Percentiles rank a stretch among this genome's conserved stretches.
phyloP scores from a whole-genome alignment of 345 rosid species.

The Sonneratia alba region DNA sequence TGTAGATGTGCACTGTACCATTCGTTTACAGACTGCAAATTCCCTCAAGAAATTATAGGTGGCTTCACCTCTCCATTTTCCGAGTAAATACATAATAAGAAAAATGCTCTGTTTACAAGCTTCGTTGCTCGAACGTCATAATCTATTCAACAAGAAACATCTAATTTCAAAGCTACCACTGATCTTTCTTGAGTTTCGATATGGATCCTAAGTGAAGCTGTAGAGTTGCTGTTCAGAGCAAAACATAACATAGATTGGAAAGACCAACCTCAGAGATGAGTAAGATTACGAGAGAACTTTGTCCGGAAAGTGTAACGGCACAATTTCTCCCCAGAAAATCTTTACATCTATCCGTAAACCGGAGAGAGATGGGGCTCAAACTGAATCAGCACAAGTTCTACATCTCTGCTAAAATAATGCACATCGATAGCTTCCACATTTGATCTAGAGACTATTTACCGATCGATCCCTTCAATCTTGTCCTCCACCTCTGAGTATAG shows the following conservation, averaged over 20 bases:
- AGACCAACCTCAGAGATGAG: not conserved
- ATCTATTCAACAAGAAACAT: not conserved
- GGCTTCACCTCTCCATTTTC: slow-evolving; percentile 11
- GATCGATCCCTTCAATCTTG: slow-evolving; percentile 94
- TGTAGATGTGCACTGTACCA: slow-evolving; percentile 44
- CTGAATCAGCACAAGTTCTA: slow-evolving; percentile 16
- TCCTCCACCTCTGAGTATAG: slow-evolving; percentile 90
- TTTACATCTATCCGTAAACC: slow-evolving; percentile 12
- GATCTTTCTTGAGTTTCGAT: not conserved
- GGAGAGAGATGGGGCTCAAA: slow-evolving; percentile 5
- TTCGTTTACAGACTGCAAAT: slow-evolving; percentile 29
- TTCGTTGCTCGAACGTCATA: no score
- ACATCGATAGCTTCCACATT: not conserved
- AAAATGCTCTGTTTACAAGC: not conserved
- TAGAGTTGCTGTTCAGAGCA: not conserved
- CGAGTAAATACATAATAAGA: slow-evolving; percentile 11
- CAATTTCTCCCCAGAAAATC: slow-evolving; percentile 11
- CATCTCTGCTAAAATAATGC: slow-evolving; percentile 10
- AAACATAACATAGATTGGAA: not conserved
- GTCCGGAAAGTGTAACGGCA: slow-evolving; percentile 16
- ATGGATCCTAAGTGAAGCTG: not conserved
- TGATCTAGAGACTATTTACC: slow-evolving; percentile 23
- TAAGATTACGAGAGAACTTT: slow-evolving; percentile 2
- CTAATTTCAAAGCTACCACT: not conserved
- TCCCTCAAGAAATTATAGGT: slow-evolving; percentile 16